phyloP scores from a whole-genome alignment of 148 eudicot genomes.

The Silene uniflora region DNA sequence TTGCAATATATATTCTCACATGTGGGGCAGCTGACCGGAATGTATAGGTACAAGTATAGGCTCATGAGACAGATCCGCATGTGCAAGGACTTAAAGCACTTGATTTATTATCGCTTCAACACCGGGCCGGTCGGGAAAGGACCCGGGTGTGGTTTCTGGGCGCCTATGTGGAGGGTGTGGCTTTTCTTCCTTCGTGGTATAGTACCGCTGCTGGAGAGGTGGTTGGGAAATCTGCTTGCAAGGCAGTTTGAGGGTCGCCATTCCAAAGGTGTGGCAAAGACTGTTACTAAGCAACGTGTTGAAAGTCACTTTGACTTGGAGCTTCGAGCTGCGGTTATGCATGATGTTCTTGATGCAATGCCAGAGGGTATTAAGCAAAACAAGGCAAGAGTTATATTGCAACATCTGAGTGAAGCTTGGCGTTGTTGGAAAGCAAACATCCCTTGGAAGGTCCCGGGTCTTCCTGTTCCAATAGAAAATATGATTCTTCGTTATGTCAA shows the following conservation, averaged over 20 bases:
- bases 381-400: conserved; percentile 92
- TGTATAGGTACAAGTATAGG: conserved; percentile 96
- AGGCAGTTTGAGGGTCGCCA: conserved; percentile 98
- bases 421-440: conserved; percentile 99
- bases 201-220: conserved; percentile 92
- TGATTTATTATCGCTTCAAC: conserved; percentile 93
- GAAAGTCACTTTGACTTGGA: conserved; percentile 99
- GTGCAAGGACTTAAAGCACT: conserved; percentile 97
- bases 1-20: conserved; percentile 96
- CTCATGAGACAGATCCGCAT: conserved; percentile 97
- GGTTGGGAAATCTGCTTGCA: conserved; percentile 96
- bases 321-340: conserved; percentile 99
- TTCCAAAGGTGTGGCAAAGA: conserved; percentile 98
- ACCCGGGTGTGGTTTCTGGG: conserved; percentile 99
- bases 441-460: conserved; percentile 99
- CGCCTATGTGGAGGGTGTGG: conserved; percentile 99
- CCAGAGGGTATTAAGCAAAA: conserved; percentile 98
- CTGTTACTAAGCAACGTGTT: conserved; percentile 99
- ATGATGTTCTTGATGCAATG: conserved; percentile 99
- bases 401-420: conserved; percentile 99
- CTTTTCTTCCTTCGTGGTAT: conserved; percentile 98
- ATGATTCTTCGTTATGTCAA: conserved; percentile 99
- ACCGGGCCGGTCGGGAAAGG: conserved; percentile 99
- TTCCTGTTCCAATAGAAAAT: conserved; percentile 97
- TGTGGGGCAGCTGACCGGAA: conserved; percentile 97